A percentile compares a stretch with the other conserved stretches of the same genome.
Evolutionary conservation across 495 filamentous ascomycete species (phyloP).

Genomic region (Corynascus novoguineensis): DNA sequence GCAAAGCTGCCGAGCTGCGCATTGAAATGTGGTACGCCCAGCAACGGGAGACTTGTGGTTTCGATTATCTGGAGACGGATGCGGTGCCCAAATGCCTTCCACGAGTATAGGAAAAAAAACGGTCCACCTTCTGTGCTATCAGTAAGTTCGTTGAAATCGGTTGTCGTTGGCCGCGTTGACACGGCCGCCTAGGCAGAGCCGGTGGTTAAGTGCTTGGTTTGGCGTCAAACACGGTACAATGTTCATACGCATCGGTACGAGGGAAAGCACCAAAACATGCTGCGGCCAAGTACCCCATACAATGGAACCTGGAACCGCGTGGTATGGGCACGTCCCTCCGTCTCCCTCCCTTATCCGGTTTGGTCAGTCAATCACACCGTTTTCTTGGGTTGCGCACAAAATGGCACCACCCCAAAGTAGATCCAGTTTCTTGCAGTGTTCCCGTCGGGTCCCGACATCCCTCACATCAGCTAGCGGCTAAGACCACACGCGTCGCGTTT

Average conservation of each 20-base stretch:
- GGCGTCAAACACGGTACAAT: conserved; percentile 2
- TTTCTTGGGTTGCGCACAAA: conserved; percentile 2
- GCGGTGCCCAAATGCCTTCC: no score
- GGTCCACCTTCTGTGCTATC: no score
- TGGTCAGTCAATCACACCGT: conserved; percentile 17
- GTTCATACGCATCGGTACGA: not conserved
- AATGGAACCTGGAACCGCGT: not conserved
- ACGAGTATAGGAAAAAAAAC: no score
- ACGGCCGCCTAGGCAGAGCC: not conserved
- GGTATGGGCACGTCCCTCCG: conserved; percentile 13
- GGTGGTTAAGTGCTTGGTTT: not conserved
- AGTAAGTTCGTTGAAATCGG: not conserved
- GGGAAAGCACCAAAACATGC: not conserved
- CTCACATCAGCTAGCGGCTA: not conserved
- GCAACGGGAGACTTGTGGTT: no score
- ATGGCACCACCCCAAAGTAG: conserved; percentile 5
- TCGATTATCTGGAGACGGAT: no score
- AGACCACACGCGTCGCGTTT: not conserved
- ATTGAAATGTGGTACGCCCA: no score
- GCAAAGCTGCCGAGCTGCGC: no score
- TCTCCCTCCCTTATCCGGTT: conserved; percentile 7
- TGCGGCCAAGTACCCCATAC: conserved; percentile 20
- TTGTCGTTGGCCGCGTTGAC: not conserved
- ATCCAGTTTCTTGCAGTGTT: not conserved
- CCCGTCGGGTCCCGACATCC: not conserved